phyloP scores from a whole-genome alignment of 768 basidiomycete species.

The Hygrophoropsis aurantiaca region DNA sequence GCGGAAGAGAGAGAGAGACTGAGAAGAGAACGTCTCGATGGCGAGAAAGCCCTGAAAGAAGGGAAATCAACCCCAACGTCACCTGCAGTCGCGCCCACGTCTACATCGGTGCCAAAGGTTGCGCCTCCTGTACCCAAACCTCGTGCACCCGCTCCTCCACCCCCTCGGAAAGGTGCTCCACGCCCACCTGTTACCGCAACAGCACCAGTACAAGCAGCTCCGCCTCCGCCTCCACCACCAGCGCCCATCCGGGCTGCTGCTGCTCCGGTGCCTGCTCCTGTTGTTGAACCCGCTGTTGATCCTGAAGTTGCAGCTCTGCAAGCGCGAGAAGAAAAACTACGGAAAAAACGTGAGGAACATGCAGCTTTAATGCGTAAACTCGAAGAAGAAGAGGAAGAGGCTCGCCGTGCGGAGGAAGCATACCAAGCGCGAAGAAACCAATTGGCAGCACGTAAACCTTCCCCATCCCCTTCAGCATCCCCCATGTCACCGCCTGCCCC shows the following conservation, averaged over 20 bases:
- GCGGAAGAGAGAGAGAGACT: conserved; percentile 76
- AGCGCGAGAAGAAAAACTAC: conserved; percentile 68
- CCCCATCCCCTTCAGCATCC: conserved; percentile 36
- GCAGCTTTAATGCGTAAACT: conserved; percentile 66
- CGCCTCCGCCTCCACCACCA: conserved; percentile 25
- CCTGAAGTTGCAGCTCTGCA: conserved; percentile 74
- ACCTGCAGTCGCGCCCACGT: conserved; percentile 43
- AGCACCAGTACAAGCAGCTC: conserved; percentile 17
- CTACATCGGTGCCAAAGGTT: conserved; percentile 38
- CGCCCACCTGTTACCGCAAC: conserved; percentile 9
- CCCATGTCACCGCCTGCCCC: conserved; percentile 34
- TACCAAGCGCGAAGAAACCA: conserved; percentile 33
- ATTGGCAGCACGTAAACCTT: conserved; percentile 39
- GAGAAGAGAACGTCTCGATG: conserved; percentile 72
- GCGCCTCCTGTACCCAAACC: conserved; percentile 36
- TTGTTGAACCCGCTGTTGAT: conserved; percentile 54
- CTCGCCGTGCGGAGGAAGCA: conserved; percentile 44
- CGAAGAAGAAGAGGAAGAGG: conserved; percentile 66
- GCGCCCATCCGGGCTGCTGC: conserved; percentile 21
- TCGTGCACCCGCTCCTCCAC: conserved; percentile 39
- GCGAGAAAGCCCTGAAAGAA: conserved; percentile 65
- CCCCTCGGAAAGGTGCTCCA: conserved; percentile 17
- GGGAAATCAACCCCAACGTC: conserved; percentile 38
- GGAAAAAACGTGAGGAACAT: conserved; percentile 72
- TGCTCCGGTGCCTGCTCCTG: conserved; percentile 22